These are phyloP conservation scores for Zostera marina DNA, from an alignment of 116 monocot genomes.

Conservation along the genomic window DNA sequence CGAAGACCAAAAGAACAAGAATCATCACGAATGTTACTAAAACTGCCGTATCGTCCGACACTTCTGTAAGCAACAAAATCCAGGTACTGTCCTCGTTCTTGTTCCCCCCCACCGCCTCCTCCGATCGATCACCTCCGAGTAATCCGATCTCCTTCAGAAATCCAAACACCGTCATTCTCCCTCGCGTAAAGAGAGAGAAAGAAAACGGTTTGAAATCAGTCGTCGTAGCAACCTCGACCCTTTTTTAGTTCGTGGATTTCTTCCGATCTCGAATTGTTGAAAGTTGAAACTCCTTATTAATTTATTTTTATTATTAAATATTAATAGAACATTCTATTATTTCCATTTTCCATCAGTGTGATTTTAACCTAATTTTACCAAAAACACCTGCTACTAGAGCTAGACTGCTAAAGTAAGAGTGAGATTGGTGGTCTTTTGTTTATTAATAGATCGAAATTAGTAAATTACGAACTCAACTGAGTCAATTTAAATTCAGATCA, in stretches of 20 bases:
- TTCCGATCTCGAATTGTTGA: background rate
- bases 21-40: constrained; percentile 16
- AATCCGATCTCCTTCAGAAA: background rate
- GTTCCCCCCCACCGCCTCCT: background rate
- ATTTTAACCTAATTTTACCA: too few species aligned
- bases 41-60: background rate
- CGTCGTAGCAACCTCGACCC: background rate
- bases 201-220: background rate
- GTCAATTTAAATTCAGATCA: too few species aligned
- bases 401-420: too few species aligned
- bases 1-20: constrained; percentile 27
- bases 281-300: background rate
- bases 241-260: background rate
- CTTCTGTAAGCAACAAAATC: background rate
- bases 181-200: background rate
- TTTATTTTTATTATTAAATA: too few species aligned
- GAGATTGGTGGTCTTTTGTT: too few species aligned
- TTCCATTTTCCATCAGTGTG: too few species aligned
- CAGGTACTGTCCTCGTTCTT: too few species aligned
- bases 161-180: background rate
- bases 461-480: too few species aligned
- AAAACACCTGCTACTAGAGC: too few species aligned
- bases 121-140: background rate
- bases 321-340: too few species aligned
- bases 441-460: too few species aligned